Evolutionary conservation across 106 monocot genomes (phyloP).

Genomic region (Platanthera guangdongensis): DNA sequence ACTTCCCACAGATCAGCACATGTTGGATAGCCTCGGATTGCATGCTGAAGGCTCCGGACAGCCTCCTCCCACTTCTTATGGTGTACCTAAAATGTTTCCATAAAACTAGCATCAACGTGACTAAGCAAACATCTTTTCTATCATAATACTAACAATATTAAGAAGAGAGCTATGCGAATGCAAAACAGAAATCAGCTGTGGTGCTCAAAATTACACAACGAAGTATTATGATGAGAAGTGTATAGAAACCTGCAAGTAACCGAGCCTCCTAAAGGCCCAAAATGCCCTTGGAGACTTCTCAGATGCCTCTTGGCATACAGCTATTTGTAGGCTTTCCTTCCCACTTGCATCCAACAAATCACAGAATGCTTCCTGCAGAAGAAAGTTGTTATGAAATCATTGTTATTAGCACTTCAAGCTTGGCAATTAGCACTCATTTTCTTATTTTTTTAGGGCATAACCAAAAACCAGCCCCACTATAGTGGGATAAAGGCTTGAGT

Average conservation of each 20-base stretch:
- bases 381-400: neutral
- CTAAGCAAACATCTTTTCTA: neutral
- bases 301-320: conserved; percentile 65
- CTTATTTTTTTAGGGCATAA: too few species aligned
- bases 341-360: conserved; percentile 73
- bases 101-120: neutral
- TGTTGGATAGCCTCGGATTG: conserved; percentile 74
- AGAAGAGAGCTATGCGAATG: neutral
- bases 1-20: conserved; percentile 97
- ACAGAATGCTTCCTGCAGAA: conserved; percentile 72
- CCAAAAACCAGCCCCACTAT: too few species aligned
- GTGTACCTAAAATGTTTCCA: conserved; percentile 45
- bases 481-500: too few species aligned
- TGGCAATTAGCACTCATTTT: too few species aligned
- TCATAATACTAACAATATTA: neutral
- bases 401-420: too few species aligned
- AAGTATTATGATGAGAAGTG: neutral
- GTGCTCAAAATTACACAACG: neutral
- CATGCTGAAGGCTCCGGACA: conserved; percentile 82
- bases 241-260: conserved; percentile 65
- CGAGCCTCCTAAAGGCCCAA: conserved; percentile 88
- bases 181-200: neutral
- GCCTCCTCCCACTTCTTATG: conserved; percentile 85
- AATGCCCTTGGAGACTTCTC: conserved; percentile 83
- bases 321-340: conserved; percentile 82